Evolutionary conservation across 257 asterid genomes (phyloP), one percentile per base, ranked within the genome.

Genomic region (Lithospermum erythrorhizon): DNA sequence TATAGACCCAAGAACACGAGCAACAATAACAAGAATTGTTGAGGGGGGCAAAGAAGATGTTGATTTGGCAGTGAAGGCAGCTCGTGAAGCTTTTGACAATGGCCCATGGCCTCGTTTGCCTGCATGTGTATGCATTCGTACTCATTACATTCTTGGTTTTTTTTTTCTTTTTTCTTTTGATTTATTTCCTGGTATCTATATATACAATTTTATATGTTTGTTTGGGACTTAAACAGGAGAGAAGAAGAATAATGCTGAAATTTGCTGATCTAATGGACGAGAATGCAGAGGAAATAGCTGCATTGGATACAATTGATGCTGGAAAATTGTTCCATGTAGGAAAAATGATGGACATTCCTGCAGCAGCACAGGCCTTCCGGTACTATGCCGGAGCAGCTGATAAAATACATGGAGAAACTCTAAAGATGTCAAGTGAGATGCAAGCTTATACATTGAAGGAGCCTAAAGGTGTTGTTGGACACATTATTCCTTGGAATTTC

Each of bases 381-480:
- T 73, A 68, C 52, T 73, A 59, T 30, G 78, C 71, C 0, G 78
- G 78, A 0, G 73, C 73, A 9, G 78, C 68, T n/a, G 78, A 73
- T 61, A 73, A 73, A 61, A 68, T 73, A 62, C 78, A 73, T 14
- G 78, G 78, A 24, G 78, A 73, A 52, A 68, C 74, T 49, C 16
- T 74, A 20, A 70, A 70, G 63, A 62, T 66, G 79, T 45, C 61
- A 0, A 62, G 70, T 62, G 66, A 67, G 7, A 58, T 66, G 27
- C 79, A 69, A 24, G 75, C 66, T 2, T 70, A 65, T 64, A 67
- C 75, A 1, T 16, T 74, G 30, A 55, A 62, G 23, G 79, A 74
- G 55, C 79, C 79, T 35, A 59, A 70, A 0, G 79, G 79, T 29
- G 79, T 74, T 9, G 79, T 67, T 21, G 79, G 75, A 19, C 37